Conservation (phyloP, 1,284 basidiomycete genomes). For the Ceratobasidium sp. region DNA sequence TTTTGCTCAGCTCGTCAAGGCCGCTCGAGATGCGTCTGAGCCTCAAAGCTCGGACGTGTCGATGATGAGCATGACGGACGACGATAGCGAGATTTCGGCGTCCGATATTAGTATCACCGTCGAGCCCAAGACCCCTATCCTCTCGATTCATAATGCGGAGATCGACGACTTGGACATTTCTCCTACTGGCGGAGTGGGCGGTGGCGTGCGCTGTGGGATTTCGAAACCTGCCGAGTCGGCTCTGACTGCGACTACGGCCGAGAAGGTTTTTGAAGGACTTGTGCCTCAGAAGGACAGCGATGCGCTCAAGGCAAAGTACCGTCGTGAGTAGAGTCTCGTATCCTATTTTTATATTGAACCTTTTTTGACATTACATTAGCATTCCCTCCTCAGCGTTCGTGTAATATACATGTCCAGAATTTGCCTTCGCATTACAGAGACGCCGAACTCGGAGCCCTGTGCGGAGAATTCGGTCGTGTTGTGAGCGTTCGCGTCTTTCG, state of each 20-base stretch:
- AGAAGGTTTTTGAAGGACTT: conserved; percentile 6
- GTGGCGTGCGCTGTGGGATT: conserved; percentile 24
- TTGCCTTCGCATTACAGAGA: conserved; percentile 30
- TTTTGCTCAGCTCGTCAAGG: conserved; percentile 28
- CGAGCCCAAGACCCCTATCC: conserved; percentile 22
- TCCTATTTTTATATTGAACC: neutral
- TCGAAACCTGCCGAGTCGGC: neutral
- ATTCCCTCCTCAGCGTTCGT: conserved; percentile 37
- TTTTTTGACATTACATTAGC: conserved; percentile 6
- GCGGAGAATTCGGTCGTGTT: conserved; percentile 31
- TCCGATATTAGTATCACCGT: conserved; percentile 12
- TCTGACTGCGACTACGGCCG: neutral
- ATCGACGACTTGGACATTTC: conserved; percentile 23
- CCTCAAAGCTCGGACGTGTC: conserved; percentile 28
- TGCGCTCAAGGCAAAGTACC: conserved; percentile 12
- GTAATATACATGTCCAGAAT: conserved; percentile 33
- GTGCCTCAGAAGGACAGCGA: neutral
- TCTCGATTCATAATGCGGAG: neutral
- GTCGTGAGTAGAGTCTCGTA: neutral
- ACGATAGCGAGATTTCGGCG: conserved; percentile 33
- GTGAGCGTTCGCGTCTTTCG: conserved; percentile 35
- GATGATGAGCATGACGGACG: conserved; percentile 40
- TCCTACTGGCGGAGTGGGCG: conserved; percentile 19
- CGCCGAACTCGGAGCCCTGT: conserved; percentile 15
- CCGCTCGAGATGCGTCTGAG: neutral